A percentile compares a stretch with the other conserved stretches of the same genome.
Evolutionary conservation across 179 eudicot genomes (phyloP).

Genomic region (Beta corolliflora): DNA sequence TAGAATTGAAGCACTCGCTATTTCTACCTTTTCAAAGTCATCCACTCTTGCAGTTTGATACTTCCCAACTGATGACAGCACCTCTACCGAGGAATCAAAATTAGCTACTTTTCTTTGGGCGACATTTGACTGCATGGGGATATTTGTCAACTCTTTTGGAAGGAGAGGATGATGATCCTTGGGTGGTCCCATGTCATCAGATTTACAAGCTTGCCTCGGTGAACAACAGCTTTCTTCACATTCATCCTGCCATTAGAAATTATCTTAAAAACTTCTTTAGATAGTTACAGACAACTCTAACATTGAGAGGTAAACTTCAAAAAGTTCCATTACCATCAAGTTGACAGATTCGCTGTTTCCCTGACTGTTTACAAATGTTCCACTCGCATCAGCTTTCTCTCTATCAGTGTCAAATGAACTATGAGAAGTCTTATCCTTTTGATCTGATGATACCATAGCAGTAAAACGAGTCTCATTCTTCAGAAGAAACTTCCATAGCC

Average conservation of each 20-base stretch:
- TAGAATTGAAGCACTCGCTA: not conserved
- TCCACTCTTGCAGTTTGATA: constrained; percentile 4
- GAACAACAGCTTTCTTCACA: not conserved
- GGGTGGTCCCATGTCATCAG: not conserved
- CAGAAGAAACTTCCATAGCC: constrained; percentile 49
- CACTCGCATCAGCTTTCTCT: constrained; percentile 25
- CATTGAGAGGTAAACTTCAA: not conserved
- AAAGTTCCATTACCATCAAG: constrained; percentile 25
- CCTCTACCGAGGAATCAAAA: not conserved
- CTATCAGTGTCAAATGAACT: constrained; percentile 13
- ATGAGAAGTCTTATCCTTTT: constrained; percentile 21
- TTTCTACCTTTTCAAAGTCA: not conserved
- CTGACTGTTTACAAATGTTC: constrained; percentile 24
- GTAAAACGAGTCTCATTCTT: constrained; percentile 24
- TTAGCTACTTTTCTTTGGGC: constrained; percentile 1
- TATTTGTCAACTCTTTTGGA: not conserved
- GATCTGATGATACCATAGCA: constrained; percentile 13
- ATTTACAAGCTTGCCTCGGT: constrained; percentile 1
- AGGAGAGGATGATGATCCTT: constrained; percentile 4
- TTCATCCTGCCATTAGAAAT: constrained; percentile 15
- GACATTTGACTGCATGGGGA: constrained; percentile 7
- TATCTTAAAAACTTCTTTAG: constrained; percentile 3
- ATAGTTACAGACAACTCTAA: not conserved
- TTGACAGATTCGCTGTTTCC: constrained; percentile 29
- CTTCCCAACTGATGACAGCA: not conserved